Evolutionary conservation across 495 filamentous ascomycete genomes (phyloP).

Genomic region (Thermothielavioides terrestris): DNA sequence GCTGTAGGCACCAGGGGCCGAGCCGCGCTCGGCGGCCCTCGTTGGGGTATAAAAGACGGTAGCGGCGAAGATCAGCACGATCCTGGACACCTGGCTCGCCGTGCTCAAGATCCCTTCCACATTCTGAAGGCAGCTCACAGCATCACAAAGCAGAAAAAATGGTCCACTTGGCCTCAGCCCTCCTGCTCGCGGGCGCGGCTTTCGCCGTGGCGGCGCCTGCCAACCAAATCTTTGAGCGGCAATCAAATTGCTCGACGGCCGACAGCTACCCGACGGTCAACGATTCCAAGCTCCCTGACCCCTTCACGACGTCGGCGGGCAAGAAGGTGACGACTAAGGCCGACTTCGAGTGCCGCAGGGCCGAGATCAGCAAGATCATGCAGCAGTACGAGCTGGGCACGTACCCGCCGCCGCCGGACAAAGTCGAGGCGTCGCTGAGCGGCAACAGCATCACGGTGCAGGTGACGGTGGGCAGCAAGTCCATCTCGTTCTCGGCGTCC

Average conservation of each 20-base stretch:
- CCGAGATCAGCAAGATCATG: constrained; percentile 43
- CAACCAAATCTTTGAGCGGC: constrained; percentile 37
- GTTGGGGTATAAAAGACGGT: too few species aligned
- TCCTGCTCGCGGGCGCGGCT: constrained; percentile 34
- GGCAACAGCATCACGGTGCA: constrained; percentile 35
- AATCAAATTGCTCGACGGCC: constrained; percentile 24
- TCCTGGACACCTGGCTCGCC: too few species aligned
- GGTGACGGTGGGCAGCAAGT: constrained; percentile 38
- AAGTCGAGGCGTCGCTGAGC: constrained; percentile 35
- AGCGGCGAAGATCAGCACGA: too few species aligned
- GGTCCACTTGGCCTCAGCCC: constrained; percentile 36
- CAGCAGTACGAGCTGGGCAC: constrained; percentile 46
- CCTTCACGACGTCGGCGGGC: constrained; percentile 41
- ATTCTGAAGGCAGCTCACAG: not conserved
- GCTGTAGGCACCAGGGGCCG: constrained; percentile 9
- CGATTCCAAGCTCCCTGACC: constrained; percentile 42
- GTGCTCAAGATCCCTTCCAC: too few species aligned
- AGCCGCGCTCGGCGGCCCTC: too few species aligned
- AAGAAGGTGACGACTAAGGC: constrained; percentile 36
- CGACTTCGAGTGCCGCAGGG: constrained; percentile 42
- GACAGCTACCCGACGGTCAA: constrained; percentile 23
- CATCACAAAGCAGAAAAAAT: constrained; percentile 17
- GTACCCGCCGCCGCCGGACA: constrained; percentile 38
- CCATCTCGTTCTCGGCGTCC: constrained; percentile 37
- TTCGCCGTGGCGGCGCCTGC: constrained; percentile 34